Conservation (phyloP, 1,284 basidiomycete species). For the Phellinidium pouzarii region DNA sequence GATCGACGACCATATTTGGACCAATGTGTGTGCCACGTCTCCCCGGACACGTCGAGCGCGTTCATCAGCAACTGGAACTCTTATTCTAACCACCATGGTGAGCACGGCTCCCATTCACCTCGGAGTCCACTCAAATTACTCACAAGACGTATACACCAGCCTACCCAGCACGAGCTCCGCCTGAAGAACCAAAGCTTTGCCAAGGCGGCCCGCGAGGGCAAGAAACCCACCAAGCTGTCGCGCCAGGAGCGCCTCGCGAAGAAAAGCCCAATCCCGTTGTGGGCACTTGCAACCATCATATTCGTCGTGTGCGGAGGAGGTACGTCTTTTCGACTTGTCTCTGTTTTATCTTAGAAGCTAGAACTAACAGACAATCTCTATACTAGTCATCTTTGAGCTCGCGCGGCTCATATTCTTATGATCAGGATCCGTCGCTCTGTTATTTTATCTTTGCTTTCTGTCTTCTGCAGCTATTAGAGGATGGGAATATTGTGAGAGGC, state of each 20-base stretch:
- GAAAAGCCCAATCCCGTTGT: conserved; percentile 62
- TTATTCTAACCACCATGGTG: conserved; percentile 27
- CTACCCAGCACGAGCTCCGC: conserved; percentile 70
- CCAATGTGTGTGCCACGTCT: conserved; percentile 12
- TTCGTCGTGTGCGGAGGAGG: conserved; percentile 76
- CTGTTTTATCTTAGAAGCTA: not conserved
- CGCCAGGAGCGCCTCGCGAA: conserved; percentile 63
- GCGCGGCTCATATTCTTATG: conserved; percentile 58
- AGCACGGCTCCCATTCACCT: conserved; percentile 9
- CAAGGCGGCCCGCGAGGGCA: conserved; percentile 59
- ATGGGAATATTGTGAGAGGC: not conserved
- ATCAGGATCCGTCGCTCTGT: conserved; percentile 18
- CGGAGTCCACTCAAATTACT: not conserved
- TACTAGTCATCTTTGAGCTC: conserved; percentile 65
- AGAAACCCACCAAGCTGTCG: conserved; percentile 65
- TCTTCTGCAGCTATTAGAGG: not conserved
- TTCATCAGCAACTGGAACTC: not conserved
- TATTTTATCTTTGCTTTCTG: not conserved
- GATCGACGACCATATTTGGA: conserved; percentile 1
- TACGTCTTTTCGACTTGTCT: conserved; percentile 30
- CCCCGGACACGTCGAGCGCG: conserved; percentile 9
- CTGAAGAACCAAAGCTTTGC: conserved; percentile 74
- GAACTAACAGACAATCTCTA: conserved; percentile 6
- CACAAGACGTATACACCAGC: conserved; percentile 22
- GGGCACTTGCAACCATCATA: conserved; percentile 59